Evolutionary conservation across 306 rosid genomes (phyloP).

Genomic region (Senna tora): DNA sequence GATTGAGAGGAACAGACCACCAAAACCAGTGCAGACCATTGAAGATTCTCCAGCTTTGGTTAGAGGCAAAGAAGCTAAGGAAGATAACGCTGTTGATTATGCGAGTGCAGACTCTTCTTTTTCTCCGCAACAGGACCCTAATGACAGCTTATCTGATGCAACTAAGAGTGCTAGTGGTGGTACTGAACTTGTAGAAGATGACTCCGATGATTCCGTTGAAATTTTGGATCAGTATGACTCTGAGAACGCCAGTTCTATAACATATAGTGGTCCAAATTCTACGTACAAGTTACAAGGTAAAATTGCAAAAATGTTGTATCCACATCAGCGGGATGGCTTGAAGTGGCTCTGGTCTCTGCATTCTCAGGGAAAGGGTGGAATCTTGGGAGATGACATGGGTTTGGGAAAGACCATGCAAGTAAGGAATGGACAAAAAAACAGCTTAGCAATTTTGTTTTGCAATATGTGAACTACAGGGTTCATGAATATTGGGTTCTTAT

Average conservation of each 20-base stretch:
- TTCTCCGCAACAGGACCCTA: conserved; percentile 42
- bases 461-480: conserved; percentile 13
- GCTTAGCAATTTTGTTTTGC: conserved; percentile 12
- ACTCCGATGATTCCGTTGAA: conserved; percentile 43
- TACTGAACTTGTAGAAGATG: conserved; percentile 34
- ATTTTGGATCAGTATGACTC: conserved; percentile 49
- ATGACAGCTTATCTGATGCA: conserved; percentile 41
- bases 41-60: conserved; percentile 32
- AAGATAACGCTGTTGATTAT: conserved; percentile 46
- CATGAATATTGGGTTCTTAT: conserved; percentile 29
- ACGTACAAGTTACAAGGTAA: conserved; percentile 64
- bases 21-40: conserved; percentile 25
- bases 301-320: conserved; percentile 72
- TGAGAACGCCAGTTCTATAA: conserved; percentile 54
- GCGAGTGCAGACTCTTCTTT: conserved; percentile 66
- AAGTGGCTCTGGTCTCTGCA: conserved; percentile 94
- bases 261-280: conserved; percentile 51
- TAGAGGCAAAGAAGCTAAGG: conserved; percentile 33
- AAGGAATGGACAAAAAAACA: conserved; percentile 30
- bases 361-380: conserved; percentile 87
- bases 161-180: conserved; percentile 21
- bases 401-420: conserved; percentile 99
- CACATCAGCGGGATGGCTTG: conserved; percentile 86
- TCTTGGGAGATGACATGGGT: conserved; percentile 98
- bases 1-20: conserved; percentile 55